Base-by-base conservation (phyloP, 2,329 filamentous ascomycete genomes). In the Rhynchosporium graminicola region DNA sequence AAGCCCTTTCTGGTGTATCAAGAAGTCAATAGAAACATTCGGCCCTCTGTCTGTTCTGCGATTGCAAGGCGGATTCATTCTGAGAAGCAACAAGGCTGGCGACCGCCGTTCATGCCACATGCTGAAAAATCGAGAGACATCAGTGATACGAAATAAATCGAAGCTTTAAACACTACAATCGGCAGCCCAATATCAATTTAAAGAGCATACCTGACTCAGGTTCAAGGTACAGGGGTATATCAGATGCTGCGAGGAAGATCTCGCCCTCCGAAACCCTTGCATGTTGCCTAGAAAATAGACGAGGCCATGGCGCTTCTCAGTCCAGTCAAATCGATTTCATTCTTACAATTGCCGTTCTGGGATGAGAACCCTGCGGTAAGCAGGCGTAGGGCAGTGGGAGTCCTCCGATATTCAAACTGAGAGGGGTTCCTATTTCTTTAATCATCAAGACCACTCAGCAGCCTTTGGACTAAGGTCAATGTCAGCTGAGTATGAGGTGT, bases 361-460 rank as follows among this genome's bases (percentile, higher is more conserved):
- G 42, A n/a, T 13, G 15, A 26, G 36, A 20, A 7, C 9, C 36
- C 28, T 54, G 52, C 40, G 42, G 52, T 56, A 45, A 45, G 38
- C 38, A 45, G 52, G 26, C 52, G 29, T 38, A 56, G 42, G 38
- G 47, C 46, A 15, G 29, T 43, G 52, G 26, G 52, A 26, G 20
- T 20, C 29, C 38, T 13, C 26, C 28, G 40, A 29, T 43, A 28
- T 28, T 9, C 6, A 51, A 31, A 9, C 4, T 13, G 26, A 20
- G 50, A 42, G 36, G 50, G n/a, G 33, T 26, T 54, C 36, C 7
- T 42, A 2, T 15, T n/a, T n/a, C 28, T 33, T 54, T 54, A 54
- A 54, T 54, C 50, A 54, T 54, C 50, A 54, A 54, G 50, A 33
- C 50, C n/a, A 54, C 50, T 56, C 52, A 56, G 51, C 51, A 43